Percentiles rank a stretch among this genome's conserved stretches.
Evolutionary conservation across 2,329 filamentous ascomycete species (phyloP).

Genomic region (Xylariaceae sp.): DNA sequence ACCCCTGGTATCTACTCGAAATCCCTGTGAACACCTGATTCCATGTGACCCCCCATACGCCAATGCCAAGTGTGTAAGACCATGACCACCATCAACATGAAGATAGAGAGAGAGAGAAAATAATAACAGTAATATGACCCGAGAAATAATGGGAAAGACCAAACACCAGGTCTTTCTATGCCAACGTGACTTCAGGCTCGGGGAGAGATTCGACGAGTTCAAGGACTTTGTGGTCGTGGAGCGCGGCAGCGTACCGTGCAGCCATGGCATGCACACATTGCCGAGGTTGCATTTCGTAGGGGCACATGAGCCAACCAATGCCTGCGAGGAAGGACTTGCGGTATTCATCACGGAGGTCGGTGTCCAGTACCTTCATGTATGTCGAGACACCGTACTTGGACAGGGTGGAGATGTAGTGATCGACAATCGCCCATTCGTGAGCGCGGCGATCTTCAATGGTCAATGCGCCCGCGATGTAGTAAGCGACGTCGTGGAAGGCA

Average conservation of each 20-base stretch:
- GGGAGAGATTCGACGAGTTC: constrained; percentile 31
- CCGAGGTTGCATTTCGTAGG: constrained; percentile 34
- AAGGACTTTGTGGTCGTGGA: constrained; percentile 33
- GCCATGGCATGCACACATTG: constrained; percentile 33
- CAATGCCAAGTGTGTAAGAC: neutral
- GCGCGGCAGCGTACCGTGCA: constrained; percentile 30
- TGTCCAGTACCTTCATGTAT: constrained; percentile 23
- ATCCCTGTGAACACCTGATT: neutral
- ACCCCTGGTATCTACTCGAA: constrained; percentile 4
- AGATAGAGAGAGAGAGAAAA: neutral
- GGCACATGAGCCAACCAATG: constrained; percentile 34
- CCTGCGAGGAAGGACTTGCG: constrained; percentile 32
- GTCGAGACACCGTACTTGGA: constrained; percentile 23
- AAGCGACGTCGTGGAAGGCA: constrained; percentile 35
- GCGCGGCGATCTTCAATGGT: constrained; percentile 32
- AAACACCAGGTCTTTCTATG: neutral
- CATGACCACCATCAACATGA: neutral
- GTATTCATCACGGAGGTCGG: constrained; percentile 31
- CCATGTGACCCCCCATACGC: constrained; percentile 2
- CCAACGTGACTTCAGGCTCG: neutral
- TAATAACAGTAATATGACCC: neutral
- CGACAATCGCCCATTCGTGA: constrained; percentile 32
- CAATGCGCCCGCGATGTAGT: constrained; percentile 33
- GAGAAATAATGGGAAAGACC: neutral
- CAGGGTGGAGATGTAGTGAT: constrained; percentile 32